Evolutionary conservation across 495 filamentous ascomycete genomes (phyloP).

Genomic region (Daldinia concentrica): DNA sequence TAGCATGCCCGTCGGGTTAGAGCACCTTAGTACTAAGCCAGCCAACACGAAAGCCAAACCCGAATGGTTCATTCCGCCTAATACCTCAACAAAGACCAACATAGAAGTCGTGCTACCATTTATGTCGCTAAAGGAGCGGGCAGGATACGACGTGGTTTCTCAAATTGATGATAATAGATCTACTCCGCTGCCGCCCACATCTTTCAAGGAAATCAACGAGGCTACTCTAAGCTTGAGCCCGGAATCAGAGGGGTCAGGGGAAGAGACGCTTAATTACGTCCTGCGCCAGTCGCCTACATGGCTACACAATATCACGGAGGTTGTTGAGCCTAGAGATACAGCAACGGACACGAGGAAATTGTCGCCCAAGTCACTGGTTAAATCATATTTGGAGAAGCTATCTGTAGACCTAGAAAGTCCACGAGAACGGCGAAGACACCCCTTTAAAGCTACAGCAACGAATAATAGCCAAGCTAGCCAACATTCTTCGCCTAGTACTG

Average conservation of each 20-base stretch:
- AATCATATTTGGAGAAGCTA: background rate
- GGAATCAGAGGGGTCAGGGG: constrained; percentile 14
- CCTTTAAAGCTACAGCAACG: background rate
- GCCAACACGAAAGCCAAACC: background rate
- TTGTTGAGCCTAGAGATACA: background rate
- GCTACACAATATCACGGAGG: constrained; percentile 17
- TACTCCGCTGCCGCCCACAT: constrained; percentile 18
- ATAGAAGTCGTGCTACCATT: constrained; percentile 23
- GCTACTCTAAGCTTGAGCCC: background rate
- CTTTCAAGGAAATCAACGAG: constrained; percentile 35
- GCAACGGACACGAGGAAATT: background rate
- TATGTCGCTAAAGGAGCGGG: constrained; percentile 12
- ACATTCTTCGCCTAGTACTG: background rate
- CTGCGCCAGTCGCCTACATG: constrained; percentile 22
- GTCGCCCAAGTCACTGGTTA: background rate
- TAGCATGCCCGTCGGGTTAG: background rate
- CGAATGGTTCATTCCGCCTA: background rate
- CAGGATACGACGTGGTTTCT: constrained; percentile 15
- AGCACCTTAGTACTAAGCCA: constrained; percentile 12
- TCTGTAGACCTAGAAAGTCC: background rate
- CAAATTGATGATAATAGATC: background rate
- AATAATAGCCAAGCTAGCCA: background rate
- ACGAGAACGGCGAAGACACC: background rate
- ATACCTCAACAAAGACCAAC: background rate
- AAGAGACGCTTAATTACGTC: constrained; percentile 26